Base-by-base conservation (phyloP, 345 rosid species). In the Eucalyptus dawsonii region DNA sequence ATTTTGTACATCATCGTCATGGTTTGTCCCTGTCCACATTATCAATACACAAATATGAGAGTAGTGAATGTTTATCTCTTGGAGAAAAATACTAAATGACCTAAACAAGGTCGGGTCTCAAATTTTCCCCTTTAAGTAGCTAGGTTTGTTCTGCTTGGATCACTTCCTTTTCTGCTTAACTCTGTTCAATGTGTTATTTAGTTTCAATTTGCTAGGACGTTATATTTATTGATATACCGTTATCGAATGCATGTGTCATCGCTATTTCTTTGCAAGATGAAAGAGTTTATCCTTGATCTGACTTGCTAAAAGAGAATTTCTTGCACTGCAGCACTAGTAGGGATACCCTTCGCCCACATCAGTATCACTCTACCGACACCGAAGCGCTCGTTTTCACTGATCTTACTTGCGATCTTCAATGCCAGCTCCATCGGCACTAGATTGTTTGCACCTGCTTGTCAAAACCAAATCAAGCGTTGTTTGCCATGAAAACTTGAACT, bases 301-400 rank as follows among this genome's bases (percentile, higher is more conserved):
- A 95, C 98, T 93, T 94, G 97, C 96, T 95, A 95, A 89, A 89
- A 96, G 54, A 96, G 91, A 91, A 96, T 96, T 91, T 96, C 98
- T 89, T 96, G 96, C 88, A 95, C 94, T 12, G 95, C 65, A 80
- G 95, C 90, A 90, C 95, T 95, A 11, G 88, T 89, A n/a, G 98
- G 96, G 25, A 87, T 91, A 54, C 98, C 98, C 91, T 96, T 96
- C 60, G 98, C 96, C 95, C 95, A 96, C 96, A 95, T 93, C 3
- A 95, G 98, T 69, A 96, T 93, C 88, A 95, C 94, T 72, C 94
- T 44, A 89, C 94, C 94, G 44, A 93, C 97, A 0, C 94, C 85
- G 80, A 96, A 96, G 17, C 88, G 93, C 92, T 96, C 94, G 37
- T 93, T 89, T 69, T 91, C 93, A 11, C 90, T 91, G 51, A 96